phyloP scores from a whole-genome alignment of 495 filamentous ascomycete genomes.

The Hyaloscypha bicolor region DNA sequence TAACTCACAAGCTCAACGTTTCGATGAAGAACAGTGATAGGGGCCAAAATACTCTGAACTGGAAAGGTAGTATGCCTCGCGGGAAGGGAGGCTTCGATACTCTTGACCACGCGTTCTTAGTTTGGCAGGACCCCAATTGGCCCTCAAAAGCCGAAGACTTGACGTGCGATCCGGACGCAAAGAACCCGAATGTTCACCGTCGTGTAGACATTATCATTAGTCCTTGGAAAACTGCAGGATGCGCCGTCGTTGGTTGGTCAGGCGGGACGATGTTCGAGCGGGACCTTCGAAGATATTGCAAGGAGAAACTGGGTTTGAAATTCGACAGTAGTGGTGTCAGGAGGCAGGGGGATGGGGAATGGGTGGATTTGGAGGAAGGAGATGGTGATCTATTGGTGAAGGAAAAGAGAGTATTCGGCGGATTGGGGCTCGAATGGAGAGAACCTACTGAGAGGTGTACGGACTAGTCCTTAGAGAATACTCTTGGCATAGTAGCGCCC shows the following conservation, averaged over 20 bases:
- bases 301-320: slow-evolving; percentile 71
- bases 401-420: slow-evolving; percentile 80
- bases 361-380: slow-evolving; percentile 62
- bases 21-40: slow-evolving; percentile 66
- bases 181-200: slow-evolving; percentile 76
- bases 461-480: slow-evolving; percentile 41
- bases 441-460: slow-evolving; percentile 78
- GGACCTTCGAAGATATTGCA: slow-evolving; percentile 80
- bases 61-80: slow-evolving; percentile 44
- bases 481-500: not conserved
- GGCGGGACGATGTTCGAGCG: slow-evolving; percentile 88
- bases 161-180: slow-evolving; percentile 38
- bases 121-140: slow-evolving; percentile 85
- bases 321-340: slow-evolving; percentile 91
- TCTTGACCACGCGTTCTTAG: slow-evolving; percentile 87
- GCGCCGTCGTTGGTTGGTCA: slow-evolving; percentile 86
- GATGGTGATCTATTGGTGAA: slow-evolving; percentile 40
- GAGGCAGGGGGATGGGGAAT: slow-evolving; percentile 61
- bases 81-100: slow-evolving; percentile 71
- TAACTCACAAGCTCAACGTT: slow-evolving; percentile 82
- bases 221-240: slow-evolving; percentile 86
- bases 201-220: slow-evolving; percentile 93
- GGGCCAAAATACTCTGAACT: slow-evolving; percentile 64
- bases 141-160: slow-evolving; percentile 38
- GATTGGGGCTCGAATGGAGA: slow-evolving; percentile 73